A percentile compares a stretch with the other conserved stretches of the same genome.
These are phyloP conservation scores for Tuctoria greenei DNA, from an alignment of 176 grass and related monocot species.

Conservation along the genomic window DNA sequence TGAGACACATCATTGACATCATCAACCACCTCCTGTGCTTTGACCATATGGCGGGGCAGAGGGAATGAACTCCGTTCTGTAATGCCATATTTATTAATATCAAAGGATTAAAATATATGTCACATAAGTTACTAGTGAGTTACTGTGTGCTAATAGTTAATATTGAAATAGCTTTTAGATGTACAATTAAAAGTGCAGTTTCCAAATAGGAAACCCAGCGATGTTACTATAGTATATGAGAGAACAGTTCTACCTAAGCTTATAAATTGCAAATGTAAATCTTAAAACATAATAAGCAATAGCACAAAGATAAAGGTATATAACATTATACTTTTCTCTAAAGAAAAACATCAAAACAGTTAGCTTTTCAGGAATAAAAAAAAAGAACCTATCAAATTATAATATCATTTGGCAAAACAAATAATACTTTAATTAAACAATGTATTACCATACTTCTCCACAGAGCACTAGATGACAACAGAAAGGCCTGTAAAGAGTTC, in stretches of 20 bases:
- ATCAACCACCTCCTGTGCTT: conserved; percentile 72
- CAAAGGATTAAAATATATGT: not conserved
- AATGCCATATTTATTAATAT: not conserved
- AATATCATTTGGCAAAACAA: not conserved
- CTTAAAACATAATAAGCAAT: no score
- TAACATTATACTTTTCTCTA: no score
- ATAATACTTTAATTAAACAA: not conserved
- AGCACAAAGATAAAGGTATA: no score
- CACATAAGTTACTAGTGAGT: not conserved
- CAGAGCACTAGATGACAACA: conserved; percentile 6
- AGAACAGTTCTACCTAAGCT: not conserved
- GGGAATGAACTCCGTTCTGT: conserved; percentile 78
- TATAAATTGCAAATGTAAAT: no score
- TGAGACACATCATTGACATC: conserved; percentile 87
- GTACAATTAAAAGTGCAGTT: not conserved
- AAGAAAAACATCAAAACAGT: no score
- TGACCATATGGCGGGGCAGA: conserved; percentile 79
- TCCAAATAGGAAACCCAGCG: not conserved
- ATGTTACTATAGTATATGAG: not conserved
- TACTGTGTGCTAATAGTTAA: no score
- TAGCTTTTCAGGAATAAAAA: no score
- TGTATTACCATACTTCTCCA: not conserved
- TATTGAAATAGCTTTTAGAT: not conserved
- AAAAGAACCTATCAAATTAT: not conserved
- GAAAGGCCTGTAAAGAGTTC: not conserved